Conservation (phyloP, 2,329 filamentous ascomycete genomes). For the Ilyonectria destructans region DNA sequence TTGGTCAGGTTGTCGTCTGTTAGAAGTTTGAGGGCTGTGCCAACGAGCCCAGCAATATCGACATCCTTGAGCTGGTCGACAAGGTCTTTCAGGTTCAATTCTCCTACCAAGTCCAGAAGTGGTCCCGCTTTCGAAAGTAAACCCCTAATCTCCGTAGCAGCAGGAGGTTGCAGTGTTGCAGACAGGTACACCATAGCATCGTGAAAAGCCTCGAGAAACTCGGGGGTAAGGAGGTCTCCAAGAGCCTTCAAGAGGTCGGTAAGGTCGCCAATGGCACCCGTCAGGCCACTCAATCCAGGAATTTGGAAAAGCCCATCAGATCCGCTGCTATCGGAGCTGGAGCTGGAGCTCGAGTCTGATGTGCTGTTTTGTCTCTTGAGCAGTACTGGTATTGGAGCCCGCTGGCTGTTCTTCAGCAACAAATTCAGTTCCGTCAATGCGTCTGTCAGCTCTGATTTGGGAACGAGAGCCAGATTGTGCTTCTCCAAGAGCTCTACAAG, state of each 20-base stretch:
- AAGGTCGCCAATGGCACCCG: conserved; percentile 44
- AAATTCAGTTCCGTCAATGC: conserved; percentile 60
- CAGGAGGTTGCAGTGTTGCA: conserved; percentile 57
- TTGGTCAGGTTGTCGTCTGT: conserved; percentile 52
- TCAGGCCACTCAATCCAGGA: conserved; percentile 41
- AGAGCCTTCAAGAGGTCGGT: conserved; percentile 50
- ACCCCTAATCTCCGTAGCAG: conserved; percentile 50
- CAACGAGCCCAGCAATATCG: conserved; percentile 52
- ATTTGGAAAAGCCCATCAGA: conserved; percentile 22
- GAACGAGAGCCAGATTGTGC: conserved; percentile 62
- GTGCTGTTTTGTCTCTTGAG: conserved; percentile 38
- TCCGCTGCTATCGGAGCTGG: conserved; percentile 10
- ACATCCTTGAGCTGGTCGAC: conserved; percentile 52
- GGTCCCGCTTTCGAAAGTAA: conserved; percentile 50
- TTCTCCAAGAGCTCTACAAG: conserved; percentile 60
- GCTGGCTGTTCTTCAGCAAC: conserved; percentile 55
- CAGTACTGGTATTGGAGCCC: conserved; percentile 18
- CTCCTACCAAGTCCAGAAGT: conserved; percentile 50
- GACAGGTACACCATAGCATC: conserved; percentile 61
- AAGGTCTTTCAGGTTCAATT: conserved; percentile 55
- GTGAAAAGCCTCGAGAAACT: conserved; percentile 59
- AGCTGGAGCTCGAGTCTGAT: neutral
- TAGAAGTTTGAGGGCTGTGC: conserved; percentile 51
- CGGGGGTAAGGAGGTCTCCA: conserved; percentile 52
- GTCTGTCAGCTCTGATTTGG: conserved; percentile 63